Evolutionary conservation across 352 stramenopile genomes (phyloP), one percentile per base, ranked within the genome.

Genomic region (Lagenidium giganteum): DNA sequence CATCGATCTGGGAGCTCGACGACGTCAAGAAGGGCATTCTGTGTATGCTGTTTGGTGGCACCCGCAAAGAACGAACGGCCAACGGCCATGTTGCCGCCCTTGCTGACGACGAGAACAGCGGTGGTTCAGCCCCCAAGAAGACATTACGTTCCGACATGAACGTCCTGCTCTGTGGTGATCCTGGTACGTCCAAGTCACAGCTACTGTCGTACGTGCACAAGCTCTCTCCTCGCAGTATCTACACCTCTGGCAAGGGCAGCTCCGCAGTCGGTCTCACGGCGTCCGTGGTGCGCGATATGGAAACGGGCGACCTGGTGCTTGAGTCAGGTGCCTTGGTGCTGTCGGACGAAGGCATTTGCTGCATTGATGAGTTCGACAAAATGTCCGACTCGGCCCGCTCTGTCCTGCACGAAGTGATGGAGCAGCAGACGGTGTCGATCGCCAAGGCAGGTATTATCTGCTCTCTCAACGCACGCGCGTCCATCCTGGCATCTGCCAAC

Each of bases 311-410:
- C 51, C 70, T 98, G 6, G 95, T 99, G 38, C 79, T 99, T 42
- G 97, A 99, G 64, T 96, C 84, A 18, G 90, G 90, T 14, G 96
- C 96, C 13, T 61, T 99, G 22, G 96, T 99, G 41, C 69, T 99
- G 18, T 97, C 83, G 13, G 96, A 99, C 54, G 79, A 96, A 42
- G 96, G 96, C 12, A 96, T 99, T 55, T 99, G 96, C 67, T 99
- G 96, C 63, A 99, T 99, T 38, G 95, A 99, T 67, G 96, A 99
- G 68, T 99, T 99, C 61, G 96, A 99, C 60, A 99, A 99, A 68
- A 99, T 99, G 96, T 96, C 77, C 26, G 96, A 98, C 47, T 95
- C 90, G 3, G 98, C 96, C 22, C 87, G 97, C 30, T 96, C 93
- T 2, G 96, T 99, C 39, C 77, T 99, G 8, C 96, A 99, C 71